These are phyloP conservation scores for Coleophoma cylindrospora DNA, from an alignment of 2,329 filamentous ascomycete genomes.

Conservation along the genomic window DNA sequence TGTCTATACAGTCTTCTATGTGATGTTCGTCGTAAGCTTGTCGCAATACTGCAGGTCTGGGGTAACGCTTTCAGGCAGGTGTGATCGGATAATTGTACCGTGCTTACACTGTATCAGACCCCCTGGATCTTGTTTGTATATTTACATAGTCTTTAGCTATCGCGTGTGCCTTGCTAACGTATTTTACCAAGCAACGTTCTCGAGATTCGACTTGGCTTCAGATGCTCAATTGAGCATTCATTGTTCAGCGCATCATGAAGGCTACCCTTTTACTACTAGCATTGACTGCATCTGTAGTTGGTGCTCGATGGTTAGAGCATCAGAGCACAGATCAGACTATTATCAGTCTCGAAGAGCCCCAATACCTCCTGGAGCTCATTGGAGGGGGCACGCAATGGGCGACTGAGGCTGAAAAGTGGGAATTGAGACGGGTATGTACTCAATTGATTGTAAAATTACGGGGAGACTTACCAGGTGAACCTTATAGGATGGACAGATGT, in stretches of 20 bases:
- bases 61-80: too few relatives aligned
- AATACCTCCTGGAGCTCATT: constrained; percentile 72
- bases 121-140: neutral
- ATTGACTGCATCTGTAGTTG: constrained; percentile 42
- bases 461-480: too few relatives aligned
- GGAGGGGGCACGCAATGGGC: constrained; percentile 79
- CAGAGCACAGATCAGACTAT: constrained; percentile 41
- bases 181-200: neutral
- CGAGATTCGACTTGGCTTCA: neutral
- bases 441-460: too few relatives aligned
- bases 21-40: too few relatives aligned
- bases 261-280: constrained; percentile 41
- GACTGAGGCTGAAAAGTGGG: constrained; percentile 91
- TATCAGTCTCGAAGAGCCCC: constrained; percentile 32
- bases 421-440: constrained; percentile 66
- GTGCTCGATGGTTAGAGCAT: constrained; percentile 48
- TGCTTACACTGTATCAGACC: neutral
- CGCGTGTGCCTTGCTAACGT: neutral
- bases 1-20: too few relatives aligned
- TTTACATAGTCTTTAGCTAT: neutral
- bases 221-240: neutral
- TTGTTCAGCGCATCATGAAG: constrained; percentile 35
- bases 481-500: constrained; percentile 67
- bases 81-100: neutral
- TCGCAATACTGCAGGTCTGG: too few relatives aligned